Conservation (phyloP, 441 rosid genomes). For the Croton laevigatus region DNA sequence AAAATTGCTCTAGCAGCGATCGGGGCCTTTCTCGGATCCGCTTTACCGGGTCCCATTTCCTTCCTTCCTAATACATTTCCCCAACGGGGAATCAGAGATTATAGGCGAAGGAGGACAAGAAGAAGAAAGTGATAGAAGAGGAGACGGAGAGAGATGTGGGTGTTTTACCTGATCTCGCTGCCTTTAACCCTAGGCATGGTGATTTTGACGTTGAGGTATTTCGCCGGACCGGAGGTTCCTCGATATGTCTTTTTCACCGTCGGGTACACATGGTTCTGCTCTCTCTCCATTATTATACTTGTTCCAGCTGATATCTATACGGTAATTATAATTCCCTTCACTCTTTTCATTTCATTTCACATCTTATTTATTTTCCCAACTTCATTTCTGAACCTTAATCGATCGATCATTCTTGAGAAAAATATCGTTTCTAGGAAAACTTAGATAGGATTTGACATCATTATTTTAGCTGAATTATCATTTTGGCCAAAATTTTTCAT, state of each 20-base stretch:
- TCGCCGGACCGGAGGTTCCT: conserved; percentile 92
- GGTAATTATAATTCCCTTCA: conserved; percentile 32
- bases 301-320: conserved; percentile 98
- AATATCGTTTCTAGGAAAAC: neutral
- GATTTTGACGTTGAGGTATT: conserved; percentile 68
- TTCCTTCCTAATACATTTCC: neutral
- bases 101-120: neutral
- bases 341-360: neutral
- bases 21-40: conserved; percentile 20
- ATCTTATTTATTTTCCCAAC: neutral
- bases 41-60: conserved; percentile 10
- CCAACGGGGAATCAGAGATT: neutral
- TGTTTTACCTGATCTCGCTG: conserved; percentile 92
- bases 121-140: conserved; percentile 8
- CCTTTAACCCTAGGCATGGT: conserved; percentile 96
- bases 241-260: conserved; percentile 89
- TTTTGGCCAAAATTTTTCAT: neutral
- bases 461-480: neutral
- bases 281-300: conserved; percentile 91
- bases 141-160: conserved; percentile 68
- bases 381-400: neutral
- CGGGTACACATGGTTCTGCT: conserved; percentile 97
- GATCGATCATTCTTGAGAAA: neutral
- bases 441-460: neutral
- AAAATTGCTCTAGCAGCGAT: neutral